A percentile compares a stretch with the other conserved stretches of the same genome.
These are phyloP conservation scores for Puccinia novopanici DNA, from an alignment of 1,284 basidiomycete genomes.

Conservation along the genomic window DNA sequence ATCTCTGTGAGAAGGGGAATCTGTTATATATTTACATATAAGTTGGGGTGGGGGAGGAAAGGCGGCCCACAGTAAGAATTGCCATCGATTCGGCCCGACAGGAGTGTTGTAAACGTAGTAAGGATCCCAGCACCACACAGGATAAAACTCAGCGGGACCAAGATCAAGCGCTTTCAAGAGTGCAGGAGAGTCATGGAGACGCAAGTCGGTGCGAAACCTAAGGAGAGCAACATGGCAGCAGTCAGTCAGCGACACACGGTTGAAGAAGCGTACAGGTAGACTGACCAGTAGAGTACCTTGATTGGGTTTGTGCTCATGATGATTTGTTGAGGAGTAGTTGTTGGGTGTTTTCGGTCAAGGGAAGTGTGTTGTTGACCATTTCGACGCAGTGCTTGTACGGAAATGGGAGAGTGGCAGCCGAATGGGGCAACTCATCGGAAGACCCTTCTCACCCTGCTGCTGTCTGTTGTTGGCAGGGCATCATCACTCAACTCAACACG, in stretches of 20 bases:
- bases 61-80: slow-evolving; percentile 61
- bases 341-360: background rate
- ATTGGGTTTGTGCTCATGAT: slow-evolving; percentile 20
- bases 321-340: background rate
- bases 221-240: background rate
- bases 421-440: no score
- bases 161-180: slow-evolving; percentile 61
- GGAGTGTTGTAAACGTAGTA: slow-evolving; percentile 62
- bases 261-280: background rate
- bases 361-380: no score
- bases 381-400: no score
- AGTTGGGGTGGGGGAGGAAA: background rate
- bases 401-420: no score
- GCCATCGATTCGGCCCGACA: slow-evolving; percentile 63
- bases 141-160: slow-evolving; percentile 61
- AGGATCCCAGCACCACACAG: slow-evolving; percentile 60
- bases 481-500: no score
- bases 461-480: no score
- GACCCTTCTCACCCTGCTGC: no score
- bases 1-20: slow-evolving; percentile 10
- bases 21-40: no score
- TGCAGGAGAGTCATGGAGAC: slow-evolving; percentile 64
- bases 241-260: background rate
- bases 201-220: slow-evolving; percentile 64
- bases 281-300: slow-evolving; percentile 34